Evolutionary conservation across 2,329 filamentous ascomycete genomes (phyloP), one percentile per base, ranked within the genome.

Genomic region (Colletotrichum costaricense): DNA sequence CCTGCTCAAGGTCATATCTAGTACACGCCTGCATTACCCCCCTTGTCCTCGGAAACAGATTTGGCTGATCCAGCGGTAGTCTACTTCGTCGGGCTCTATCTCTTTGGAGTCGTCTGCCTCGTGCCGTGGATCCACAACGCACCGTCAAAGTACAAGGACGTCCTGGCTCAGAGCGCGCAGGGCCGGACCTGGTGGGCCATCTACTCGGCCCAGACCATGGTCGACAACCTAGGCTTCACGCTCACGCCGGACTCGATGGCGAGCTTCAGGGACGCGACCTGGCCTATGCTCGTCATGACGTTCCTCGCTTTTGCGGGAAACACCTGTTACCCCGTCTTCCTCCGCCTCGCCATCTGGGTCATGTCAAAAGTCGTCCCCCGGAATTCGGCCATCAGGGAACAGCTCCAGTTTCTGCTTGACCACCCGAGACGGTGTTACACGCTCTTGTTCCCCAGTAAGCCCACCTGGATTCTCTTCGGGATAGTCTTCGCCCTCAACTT

Each of bases 341-440:
- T 92, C 0, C 86, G 91, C 0, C 79, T 92, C 1, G 82, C 88
- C 9, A 86, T 93, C 49, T 93, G 90, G 90, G 79, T 79, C 7
- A 85, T 88, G 76, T 87, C 82, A 59, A 89, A 86, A 75, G 65
- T 86, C 3, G 78, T 83, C 0, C 86, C 87, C 0, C 78, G 82
- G 5, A 68, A 80, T 60, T 78, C 83, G 0, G 76, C 79, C 0
- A 85, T 84, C 60, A 80, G 81, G 2, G 85, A 87, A 46, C 79
- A 88, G 0, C 80, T 92, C 0, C 80, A 83, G 1, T 93, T 92
- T 75, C 82, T 93, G 0, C 85, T 93, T 12, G 86, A 92, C 64
- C 89, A 93, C 78, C 91, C 90, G 0, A 85, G 90, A 58, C 84
- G 91, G 7, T 92, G 90, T 76, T 92, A 90, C 76, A 92, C 89